These are phyloP conservation scores for Magnusiomyces suaveolens DNA, from an alignment of 1,139 yeast genomes.

Conservation along the genomic window DNA sequence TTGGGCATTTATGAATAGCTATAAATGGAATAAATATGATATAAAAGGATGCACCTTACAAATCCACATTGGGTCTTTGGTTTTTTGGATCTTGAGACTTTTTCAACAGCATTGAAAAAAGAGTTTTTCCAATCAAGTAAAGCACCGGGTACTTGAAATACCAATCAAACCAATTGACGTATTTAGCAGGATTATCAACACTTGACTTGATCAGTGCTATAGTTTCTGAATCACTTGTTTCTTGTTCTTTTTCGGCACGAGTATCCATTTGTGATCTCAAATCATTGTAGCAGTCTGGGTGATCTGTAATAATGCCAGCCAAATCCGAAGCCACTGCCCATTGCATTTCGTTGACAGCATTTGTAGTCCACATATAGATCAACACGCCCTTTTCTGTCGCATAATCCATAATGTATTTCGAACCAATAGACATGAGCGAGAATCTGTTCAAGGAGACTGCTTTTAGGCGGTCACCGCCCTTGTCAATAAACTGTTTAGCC, in stretches of 20 bases:
- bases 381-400: slow-evolving; percentile 39
- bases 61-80: background rate
- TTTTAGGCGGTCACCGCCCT: slow-evolving; percentile 5
- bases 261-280: background rate
- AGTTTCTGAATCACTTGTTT: background rate
- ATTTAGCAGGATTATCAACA: background rate
- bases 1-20: background rate
- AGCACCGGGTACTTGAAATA: background rate
- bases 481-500: slow-evolving; percentile 31
- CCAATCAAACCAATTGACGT: slow-evolving; percentile 1
- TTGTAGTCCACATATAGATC: slow-evolving; percentile 78
- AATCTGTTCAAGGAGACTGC: slow-evolving; percentile 33
- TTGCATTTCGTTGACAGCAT: slow-evolving; percentile 37
- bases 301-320: slow-evolving; percentile 56
- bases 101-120: background rate
- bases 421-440: slow-evolving; percentile 25
- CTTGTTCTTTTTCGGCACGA: background rate
- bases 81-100: background rate
- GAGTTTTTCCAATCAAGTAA: background rate
- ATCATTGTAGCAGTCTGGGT: slow-evolving; percentile 35
- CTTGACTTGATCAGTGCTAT: background rate
- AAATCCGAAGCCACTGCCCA: slow-evolving; percentile 41
- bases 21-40: background rate
- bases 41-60: too few species aligned
- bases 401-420: slow-evolving; percentile 31